These are phyloP conservation scores for Dysphania ambrosioides DNA, from an alignment of 148 eudicot genomes.

Conservation along the genomic window DNA sequence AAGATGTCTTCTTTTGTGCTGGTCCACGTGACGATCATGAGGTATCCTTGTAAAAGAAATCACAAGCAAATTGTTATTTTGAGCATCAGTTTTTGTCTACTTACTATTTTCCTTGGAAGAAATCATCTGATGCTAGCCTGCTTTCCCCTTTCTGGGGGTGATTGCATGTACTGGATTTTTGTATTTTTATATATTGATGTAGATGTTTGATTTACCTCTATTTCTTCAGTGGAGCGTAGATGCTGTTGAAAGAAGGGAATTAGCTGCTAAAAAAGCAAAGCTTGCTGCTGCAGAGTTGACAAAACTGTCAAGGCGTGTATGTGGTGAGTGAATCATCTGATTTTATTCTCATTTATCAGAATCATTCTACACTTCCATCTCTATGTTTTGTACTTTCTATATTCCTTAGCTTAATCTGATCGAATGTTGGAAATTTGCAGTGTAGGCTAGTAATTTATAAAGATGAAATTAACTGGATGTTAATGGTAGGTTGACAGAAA, in stretches of 20 bases:
- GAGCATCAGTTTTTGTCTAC: not conserved
- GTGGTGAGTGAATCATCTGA: slow-evolving; percentile 67
- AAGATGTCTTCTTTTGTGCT: slow-evolving; percentile 76
- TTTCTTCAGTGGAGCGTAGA: slow-evolving; percentile 70
- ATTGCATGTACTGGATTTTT: no score
- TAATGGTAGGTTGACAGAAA: not conserved
- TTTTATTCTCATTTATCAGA: not conserved
- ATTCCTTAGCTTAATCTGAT: not conserved
- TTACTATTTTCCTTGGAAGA: not conserved
- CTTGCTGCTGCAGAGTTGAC: slow-evolving; percentile 97
- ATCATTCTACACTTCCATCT: no score
- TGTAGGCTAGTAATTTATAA: not conserved
- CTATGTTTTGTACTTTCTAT: not conserved
- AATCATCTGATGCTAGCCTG: not conserved
- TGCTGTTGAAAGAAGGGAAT: slow-evolving; percentile 78
- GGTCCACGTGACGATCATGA: slow-evolving; percentile 79
- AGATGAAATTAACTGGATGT: not conserved
- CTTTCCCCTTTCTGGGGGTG: not conserved
- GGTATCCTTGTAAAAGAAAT: slow-evolving; percentile 55
- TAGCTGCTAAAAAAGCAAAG: slow-evolving; percentile 89
- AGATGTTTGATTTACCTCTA: slow-evolving; percentile 10
- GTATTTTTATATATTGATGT: not conserved
- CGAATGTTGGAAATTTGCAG: not conserved
- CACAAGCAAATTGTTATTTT: not conserved
- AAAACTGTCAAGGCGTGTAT: slow-evolving; percentile 91